Conservation (phyloP, 495 filamentous ascomycete genomes). For the Glutinoglossum americanum region DNA sequence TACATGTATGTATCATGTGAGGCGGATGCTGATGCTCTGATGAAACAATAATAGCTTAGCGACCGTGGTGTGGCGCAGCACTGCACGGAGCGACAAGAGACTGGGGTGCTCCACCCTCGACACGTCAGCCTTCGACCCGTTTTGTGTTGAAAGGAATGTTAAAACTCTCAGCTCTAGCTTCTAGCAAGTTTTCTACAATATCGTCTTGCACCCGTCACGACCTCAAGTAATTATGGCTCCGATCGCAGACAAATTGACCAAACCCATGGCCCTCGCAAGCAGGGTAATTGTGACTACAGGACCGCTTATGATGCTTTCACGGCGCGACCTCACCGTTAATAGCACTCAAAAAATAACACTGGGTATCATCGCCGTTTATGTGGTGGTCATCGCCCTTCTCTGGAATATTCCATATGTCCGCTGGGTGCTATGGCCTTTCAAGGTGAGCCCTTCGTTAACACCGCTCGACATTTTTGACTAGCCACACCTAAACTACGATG, state of each 20-base stretch:
- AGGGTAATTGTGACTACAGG: background rate
- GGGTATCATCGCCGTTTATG: slow-evolving; percentile 45
- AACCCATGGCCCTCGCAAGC: background rate
- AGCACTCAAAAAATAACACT: slow-evolving; percentile 54
- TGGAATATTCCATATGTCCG: slow-evolving; percentile 64
- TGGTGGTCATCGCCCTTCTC: slow-evolving; percentile 49
- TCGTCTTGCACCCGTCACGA: background rate
- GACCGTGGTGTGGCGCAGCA: too few species aligned
- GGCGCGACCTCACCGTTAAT: slow-evolving; percentile 38
- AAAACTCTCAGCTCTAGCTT: background rate
- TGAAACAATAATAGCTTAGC: too few species aligned
- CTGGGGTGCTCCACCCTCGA: background rate
- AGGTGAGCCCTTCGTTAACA: slow-evolving; percentile 23
- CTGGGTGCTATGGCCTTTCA: slow-evolving; percentile 64
- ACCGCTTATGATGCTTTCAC: background rate
- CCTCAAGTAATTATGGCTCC: background rate
- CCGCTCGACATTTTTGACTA: background rate
- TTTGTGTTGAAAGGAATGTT: background rate
- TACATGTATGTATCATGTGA: too few species aligned
- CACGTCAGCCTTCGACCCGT: background rate
- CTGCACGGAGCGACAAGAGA: too few species aligned
- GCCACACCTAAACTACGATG: background rate
- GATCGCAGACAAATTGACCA: background rate
- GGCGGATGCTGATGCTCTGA: too few species aligned
- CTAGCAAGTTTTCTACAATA: background rate